These are phyloP conservation scores for Mycena haematopus DNA, from an alignment of 768 basidiomycete genomes.

Conservation along the genomic window DNA sequence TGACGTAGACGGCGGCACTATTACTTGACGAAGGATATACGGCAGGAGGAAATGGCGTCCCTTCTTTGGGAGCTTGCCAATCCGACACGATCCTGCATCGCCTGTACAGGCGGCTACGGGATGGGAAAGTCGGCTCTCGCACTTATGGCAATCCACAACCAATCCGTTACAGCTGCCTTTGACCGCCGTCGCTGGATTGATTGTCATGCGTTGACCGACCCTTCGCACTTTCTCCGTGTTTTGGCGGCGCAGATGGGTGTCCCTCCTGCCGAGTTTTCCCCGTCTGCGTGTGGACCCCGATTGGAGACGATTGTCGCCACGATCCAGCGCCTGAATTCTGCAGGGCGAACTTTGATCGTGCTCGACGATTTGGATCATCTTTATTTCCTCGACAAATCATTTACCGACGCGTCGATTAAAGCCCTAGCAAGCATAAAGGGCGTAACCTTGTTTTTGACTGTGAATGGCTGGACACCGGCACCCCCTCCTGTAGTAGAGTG, in stretches of 20 bases:
- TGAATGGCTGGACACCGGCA: conserved; percentile 1
- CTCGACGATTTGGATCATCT: conserved; percentile 16
- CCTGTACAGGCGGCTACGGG: conserved; percentile 17
- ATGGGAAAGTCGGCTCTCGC: conserved; percentile 14
- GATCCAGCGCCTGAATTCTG: conserved; percentile 3
- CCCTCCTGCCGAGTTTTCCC: neutral
- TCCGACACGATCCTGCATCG: conserved; percentile 12
- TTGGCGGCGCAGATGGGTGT: conserved; percentile 10
- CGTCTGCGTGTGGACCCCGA: neutral
- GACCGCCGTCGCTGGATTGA: conserved; percentile 10
- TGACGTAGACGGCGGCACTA: neutral
- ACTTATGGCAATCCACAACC: conserved; percentile 5
- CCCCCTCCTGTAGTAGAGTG: conserved; percentile 5
- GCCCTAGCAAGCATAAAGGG: conserved; percentile 3
- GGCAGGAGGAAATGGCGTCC: conserved; percentile 9
- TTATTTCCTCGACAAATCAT: conserved; percentile 10
- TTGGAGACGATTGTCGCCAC: conserved; percentile 1
- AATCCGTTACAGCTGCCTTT: neutral
- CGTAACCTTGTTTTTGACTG: neutral
- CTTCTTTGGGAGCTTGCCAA: neutral
- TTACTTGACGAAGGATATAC: conserved; percentile 6
- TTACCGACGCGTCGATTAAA: conserved; percentile 1
- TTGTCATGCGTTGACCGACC: conserved; percentile 6
- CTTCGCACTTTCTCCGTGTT: conserved; percentile 1
- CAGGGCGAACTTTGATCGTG: conserved; percentile 5